Base-by-base conservation (phyloP, 2,329 filamentous ascomycete species). In the Nannizziopsis arthrosporioides region DNA sequence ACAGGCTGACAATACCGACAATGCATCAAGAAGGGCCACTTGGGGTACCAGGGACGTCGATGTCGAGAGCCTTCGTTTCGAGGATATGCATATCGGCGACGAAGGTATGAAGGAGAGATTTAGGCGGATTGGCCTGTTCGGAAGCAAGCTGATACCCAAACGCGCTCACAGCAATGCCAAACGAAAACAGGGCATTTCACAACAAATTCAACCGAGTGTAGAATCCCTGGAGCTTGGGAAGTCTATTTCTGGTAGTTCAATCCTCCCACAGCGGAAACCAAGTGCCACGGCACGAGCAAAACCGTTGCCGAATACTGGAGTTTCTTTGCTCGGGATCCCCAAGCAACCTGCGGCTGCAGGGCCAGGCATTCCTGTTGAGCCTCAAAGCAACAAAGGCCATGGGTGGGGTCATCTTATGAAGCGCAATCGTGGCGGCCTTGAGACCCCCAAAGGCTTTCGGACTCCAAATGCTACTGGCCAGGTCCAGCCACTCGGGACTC, bases 351-450 rank as follows among this genome's bases (percentile, higher is more conserved):
- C 68, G 8, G 67, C 69, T 9, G 61, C 72, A 47, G 69, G 68
- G 22, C 63, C 64, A 37, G 78, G 73, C 52, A 75, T 77, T 32
- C 83, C 82, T 5, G 70, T 84, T 50, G 70, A 73, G 7, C 66
- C 73, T 9, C 63, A 72, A 12, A 70, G 61, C 2, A 61, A 64
- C 30, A 60, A 58, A 31, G 56, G 70, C 11, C 60, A 55, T 45
- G 42, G 17, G 15, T 78, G 78, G 27, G 66, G 68, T 44, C 62
- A 65, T 3, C 68, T 76, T 38, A 73, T 67, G 50, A 55, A 50
- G 37, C 72, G 76, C 22, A 70, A 61, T 36, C 68, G 78, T 55
- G 80, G 76, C 59, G 72, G 70, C 56, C 81, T 77, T 57, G 78
- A 81, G 50, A 61, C 80, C 5, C 59, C 70, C 14, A 68, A 66